Percentiles rank a stretch among this genome's conserved stretches.
phyloP scores from a whole-genome alignment of 163 green algal species.

The Volvox carteri region DNA sequence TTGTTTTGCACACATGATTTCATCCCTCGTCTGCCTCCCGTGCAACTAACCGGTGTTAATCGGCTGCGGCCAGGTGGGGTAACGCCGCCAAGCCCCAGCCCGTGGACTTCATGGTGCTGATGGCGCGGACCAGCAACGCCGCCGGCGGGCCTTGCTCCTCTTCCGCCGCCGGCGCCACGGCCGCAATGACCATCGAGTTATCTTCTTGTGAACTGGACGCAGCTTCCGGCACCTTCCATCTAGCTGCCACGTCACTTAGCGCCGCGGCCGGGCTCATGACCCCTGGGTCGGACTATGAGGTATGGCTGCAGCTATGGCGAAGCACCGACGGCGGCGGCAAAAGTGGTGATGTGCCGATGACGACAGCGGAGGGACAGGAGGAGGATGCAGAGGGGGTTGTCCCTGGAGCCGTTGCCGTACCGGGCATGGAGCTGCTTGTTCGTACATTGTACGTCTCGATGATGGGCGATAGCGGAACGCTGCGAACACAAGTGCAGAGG shows the following conservation, averaged over 20 bases:
- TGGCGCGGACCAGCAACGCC: not conserved
- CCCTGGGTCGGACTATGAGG: not conserved
- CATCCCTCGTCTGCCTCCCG: too few species aligned
- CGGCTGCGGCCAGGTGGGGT: conserved; percentile 16
- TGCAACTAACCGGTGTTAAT: too few species aligned
- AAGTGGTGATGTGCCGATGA: not conserved
- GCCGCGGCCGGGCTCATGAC: not conserved
- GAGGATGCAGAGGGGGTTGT: not conserved
- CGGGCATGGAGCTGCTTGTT: conserved; percentile 12
- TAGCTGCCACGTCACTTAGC: not conserved
- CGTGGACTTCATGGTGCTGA: not conserved
- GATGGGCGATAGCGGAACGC: not conserved
- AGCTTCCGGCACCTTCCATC: not conserved
- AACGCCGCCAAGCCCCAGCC: not conserved
- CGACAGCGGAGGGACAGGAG: not conserved
- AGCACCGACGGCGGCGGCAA: not conserved
- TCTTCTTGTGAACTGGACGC: not conserved
- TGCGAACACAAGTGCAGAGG: not conserved
- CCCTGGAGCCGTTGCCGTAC: not conserved
- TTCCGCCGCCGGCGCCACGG: not conserved
- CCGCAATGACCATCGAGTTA: not conserved
- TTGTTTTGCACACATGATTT: too few species aligned
- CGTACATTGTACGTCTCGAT: conserved; percentile 20
- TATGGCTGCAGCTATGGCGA: conserved; percentile 5
- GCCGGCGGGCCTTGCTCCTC: not conserved